phyloP scores from a whole-genome alignment of 2,329 filamentous ascomycete species.

The Didymella segeticola region DNA sequence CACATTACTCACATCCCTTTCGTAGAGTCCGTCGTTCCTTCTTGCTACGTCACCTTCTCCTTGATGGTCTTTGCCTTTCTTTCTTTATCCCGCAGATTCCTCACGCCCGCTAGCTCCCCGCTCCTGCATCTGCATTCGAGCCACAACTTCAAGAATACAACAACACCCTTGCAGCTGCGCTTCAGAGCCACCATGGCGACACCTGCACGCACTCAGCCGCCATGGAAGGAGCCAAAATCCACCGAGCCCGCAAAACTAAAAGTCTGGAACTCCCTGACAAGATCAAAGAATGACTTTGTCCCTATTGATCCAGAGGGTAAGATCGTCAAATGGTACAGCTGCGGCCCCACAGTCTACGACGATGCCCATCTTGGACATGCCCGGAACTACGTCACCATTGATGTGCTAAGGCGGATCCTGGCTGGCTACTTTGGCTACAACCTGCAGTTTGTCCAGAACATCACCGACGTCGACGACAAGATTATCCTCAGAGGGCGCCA shows the following conservation, averaged over 20 bases:
- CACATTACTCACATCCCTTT: slow-evolving; percentile 22
- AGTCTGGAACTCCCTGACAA: slow-evolving; percentile 81
- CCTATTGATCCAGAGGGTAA: slow-evolving; percentile 71
- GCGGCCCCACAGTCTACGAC: slow-evolving; percentile 86
- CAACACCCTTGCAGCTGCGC: slow-evolving; percentile 17
- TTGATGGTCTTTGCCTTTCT: slow-evolving; percentile 44
- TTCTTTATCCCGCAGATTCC: slow-evolving; percentile 36
- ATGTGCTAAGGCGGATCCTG: slow-evolving; percentile 84
- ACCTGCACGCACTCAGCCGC: slow-evolving; percentile 46
- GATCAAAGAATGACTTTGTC: slow-evolving; percentile 75
- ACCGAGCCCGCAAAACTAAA: slow-evolving; percentile 64
- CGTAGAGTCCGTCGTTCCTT: slow-evolving; percentile 25
- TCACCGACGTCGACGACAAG: slow-evolving; percentile 68
- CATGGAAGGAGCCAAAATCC: slow-evolving; percentile 48
- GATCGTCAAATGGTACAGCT: slow-evolving; percentile 85
- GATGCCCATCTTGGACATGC: slow-evolving; percentile 84
- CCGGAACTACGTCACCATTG: slow-evolving; percentile 88
- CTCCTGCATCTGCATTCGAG: slow-evolving; percentile 23
- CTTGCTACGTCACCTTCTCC: slow-evolving; percentile 16
- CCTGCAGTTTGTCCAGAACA: slow-evolving; percentile 90
- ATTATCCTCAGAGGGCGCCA: slow-evolving; percentile 74
- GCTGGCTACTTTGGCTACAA: slow-evolving; percentile 83
- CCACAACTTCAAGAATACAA: slow-evolving; percentile 22
- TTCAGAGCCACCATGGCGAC: slow-evolving; percentile 41
- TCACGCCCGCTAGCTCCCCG: slow-evolving; percentile 30